Base-by-base conservation (phyloP, 2,329 filamentous ascomycete genomes). In the Ceratocystis diversiconidia region DNA sequence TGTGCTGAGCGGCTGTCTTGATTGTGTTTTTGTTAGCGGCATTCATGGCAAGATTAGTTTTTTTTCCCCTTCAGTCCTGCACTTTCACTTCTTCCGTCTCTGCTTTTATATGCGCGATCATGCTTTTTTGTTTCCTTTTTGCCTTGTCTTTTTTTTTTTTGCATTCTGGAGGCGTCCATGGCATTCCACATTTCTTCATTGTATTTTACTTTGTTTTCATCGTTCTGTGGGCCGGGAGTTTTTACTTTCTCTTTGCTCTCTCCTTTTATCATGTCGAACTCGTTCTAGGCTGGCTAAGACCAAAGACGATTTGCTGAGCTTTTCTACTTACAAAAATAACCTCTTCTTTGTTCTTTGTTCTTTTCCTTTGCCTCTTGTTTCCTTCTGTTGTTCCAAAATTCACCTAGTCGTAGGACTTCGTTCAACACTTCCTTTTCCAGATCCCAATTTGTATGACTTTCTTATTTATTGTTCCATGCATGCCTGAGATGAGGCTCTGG, bases 1-100 rank as follows among this genome's bases (percentile, higher is more conserved):
- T 12, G n/a, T 50, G 22, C 46, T 50, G n/a, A 50, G 46, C 46
- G 46, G 46, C 46, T 50, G 59, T 65, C 43, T 17, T 62, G 36
- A 32, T 61, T 46, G 55, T 36, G 8, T 65, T 65, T 61, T 61
- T 48, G 41, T 61, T 22, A 43, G 66, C 63, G 41, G 30, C 55
- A 25, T 62, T 1, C 57, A 66, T 43, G 60, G 64, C 17, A 62
- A 48, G 64, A 44, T 41, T n/a, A 44, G 61, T 57, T 36, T 52
- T 41, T 75, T 73, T 72, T 22, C 6, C 43, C 61, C 19, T 52
- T 12, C 43, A n/a, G 66, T 48, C 32, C 15, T 50, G 19, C 32
- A 50, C 10, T 28, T 17, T 63, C 22, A 12, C 36, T 15, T 55
- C 43, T 41, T n/a, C 41, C 19, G 43, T 41, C 52, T 44, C 19